Conservation (phyloP, 2,329 filamentous ascomycete genomes). For the Alternaria sp. region DNA sequence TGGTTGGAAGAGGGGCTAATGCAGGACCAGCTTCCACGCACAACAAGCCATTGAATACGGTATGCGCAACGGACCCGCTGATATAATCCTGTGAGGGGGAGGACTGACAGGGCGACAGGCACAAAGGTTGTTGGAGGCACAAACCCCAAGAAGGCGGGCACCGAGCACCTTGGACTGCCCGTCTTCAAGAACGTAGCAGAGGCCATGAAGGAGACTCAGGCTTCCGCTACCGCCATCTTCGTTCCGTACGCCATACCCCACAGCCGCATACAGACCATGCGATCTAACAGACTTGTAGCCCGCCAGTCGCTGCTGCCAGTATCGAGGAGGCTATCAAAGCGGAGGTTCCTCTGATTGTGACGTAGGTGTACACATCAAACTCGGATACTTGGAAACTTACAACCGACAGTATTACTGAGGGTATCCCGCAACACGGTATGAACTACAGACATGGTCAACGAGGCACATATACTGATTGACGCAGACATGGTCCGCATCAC, state of each 20-base stretch:
- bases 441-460: neutral
- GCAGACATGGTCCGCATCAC: conserved; percentile 99
- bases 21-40: conserved; percentile 82
- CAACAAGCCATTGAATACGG: conserved; percentile 98
- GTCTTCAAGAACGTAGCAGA: conserved; percentile 92
- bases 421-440: conserved; percentile 94
- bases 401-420: conserved; percentile 78
- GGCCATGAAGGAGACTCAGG: conserved; percentile 87
- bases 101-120: conserved; percentile 61
- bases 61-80: conserved; percentile 54
- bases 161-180: conserved; percentile 85
- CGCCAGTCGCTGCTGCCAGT: conserved; percentile 87
- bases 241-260: conserved; percentile 71
- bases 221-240: conserved; percentile 92
- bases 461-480: conserved; percentile 21
- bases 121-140: conserved; percentile 98
- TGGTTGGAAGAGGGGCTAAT: conserved; percentile 21
- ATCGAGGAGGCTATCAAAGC: conserved; percentile 96
- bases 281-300: conserved; percentile 60
- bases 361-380: conserved; percentile 55
- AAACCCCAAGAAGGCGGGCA: conserved; percentile 98
- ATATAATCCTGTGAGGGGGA: conserved; percentile 19
- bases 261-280: neutral
- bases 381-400: conserved; percentile 32
- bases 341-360: conserved; percentile 93